phyloP scores from a whole-genome alignment of 2,329 filamentous ascomycete genomes.

The Xylariaceae sp. region DNA sequence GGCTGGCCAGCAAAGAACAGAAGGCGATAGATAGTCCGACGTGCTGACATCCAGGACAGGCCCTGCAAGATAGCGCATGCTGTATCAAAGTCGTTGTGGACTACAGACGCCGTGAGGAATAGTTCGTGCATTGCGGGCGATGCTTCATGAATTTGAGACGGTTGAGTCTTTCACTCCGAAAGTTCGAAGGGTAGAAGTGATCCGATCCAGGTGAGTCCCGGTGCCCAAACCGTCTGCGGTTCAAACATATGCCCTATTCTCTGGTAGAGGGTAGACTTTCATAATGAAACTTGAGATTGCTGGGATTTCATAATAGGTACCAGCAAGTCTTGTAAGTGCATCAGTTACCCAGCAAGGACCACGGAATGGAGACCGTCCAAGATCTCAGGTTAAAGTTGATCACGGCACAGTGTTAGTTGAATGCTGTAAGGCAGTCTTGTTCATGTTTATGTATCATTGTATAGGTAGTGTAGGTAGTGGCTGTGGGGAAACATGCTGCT shows the following conservation, averaged over 20 bases:
- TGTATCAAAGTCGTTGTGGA: constrained; percentile 45
- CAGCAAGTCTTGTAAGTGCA: no score
- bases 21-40: constrained; percentile 47
- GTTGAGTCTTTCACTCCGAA: neutral
- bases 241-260: neutral
- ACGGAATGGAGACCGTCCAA: no score
- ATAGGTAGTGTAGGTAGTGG: no score
- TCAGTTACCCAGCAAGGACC: no score
- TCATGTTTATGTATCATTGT: no score
- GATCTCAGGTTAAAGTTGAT: no score
- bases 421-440: no score
- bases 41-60: constrained; percentile 53
- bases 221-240: neutral
- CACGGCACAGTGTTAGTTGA: no score
- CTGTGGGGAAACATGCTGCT: no score
- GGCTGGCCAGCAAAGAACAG: constrained; percentile 51
- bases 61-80: constrained; percentile 53
- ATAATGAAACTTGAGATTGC: neutral
- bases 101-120: constrained; percentile 53
- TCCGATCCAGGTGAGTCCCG: neutral
- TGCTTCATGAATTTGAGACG: neutral
- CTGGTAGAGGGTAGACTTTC: neutral
- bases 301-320: no score
- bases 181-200: neutral
- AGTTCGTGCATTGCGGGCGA: constrained; percentile 52